Evolutionary conservation across 345 rosid species (phyloP).

Genomic region (Hypericum androsaemum): DNA sequence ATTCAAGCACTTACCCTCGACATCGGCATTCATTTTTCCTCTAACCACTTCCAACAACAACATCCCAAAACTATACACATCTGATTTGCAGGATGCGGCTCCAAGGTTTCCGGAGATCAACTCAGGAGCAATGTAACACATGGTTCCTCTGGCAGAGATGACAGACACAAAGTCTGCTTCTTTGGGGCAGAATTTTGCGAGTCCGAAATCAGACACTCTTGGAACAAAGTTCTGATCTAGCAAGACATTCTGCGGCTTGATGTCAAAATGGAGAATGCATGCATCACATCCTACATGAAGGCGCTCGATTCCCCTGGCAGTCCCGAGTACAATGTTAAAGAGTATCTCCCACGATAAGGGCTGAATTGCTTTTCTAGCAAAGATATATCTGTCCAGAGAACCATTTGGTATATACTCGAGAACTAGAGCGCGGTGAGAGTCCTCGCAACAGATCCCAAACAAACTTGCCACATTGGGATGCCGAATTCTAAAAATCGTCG

Average conservation of each 20-base stretch:
- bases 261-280: slow-evolving; percentile 26
- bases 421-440: slow-evolving; percentile 12
- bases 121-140: slow-evolving; percentile 20
- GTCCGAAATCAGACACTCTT: slow-evolving; percentile 27
- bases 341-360: slow-evolving; percentile 16
- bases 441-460: slow-evolving; percentile 22
- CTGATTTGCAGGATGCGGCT: slow-evolving; percentile 19
- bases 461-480: slow-evolving; percentile 16
- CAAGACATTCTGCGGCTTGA: slow-evolving; percentile 25
- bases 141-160: slow-evolving; percentile 14
- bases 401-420: slow-evolving; percentile 17
- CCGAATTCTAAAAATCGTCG: slow-evolving; percentile 13
- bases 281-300: slow-evolving; percentile 18
- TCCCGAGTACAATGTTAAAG: slow-evolving; percentile 13
- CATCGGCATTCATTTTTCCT: slow-evolving; percentile 4
- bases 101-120: slow-evolving; percentile 14
- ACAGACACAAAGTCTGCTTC: slow-evolving; percentile 15
- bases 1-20: background rate
- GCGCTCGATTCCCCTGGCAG: slow-evolving; percentile 24
- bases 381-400: slow-evolving; percentile 22
- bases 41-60: slow-evolving; percentile 20
- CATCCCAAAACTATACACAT: slow-evolving; percentile 23
- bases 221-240: slow-evolving; percentile 18
- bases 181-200: slow-evolving; percentile 15
- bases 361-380: slow-evolving; percentile 5